Evolutionary conservation across 2,329 filamentous ascomycete species (phyloP).

Genomic region (Spiromastix sp.): DNA sequence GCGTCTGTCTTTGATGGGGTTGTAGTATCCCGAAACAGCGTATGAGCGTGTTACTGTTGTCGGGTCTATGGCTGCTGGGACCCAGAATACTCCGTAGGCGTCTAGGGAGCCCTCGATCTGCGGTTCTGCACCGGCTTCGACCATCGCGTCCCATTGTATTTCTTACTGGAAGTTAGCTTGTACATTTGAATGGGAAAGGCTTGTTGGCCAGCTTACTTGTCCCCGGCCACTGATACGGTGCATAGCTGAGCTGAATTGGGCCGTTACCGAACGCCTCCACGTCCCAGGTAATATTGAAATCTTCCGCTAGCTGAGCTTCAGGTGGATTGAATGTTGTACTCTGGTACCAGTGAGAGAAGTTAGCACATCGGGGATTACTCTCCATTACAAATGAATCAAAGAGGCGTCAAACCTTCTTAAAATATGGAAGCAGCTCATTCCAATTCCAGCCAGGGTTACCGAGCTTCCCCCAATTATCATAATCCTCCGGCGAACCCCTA

Average conservation of each 20-base stretch:
- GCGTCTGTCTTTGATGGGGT: not conserved
- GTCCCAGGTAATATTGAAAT: slow-evolving; percentile 4
- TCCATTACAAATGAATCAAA: too few species aligned
- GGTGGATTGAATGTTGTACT: not conserved
- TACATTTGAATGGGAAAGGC: not conserved
- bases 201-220: not conserved
- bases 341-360: not conserved
- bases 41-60: slow-evolving; percentile 1
- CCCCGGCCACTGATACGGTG: not conserved
- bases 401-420: too few species aligned
- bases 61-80: slow-evolving; percentile 2
- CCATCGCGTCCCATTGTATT: slow-evolving; percentile 1
- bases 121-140: slow-evolving; percentile 1
- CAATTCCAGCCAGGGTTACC: slow-evolving; percentile 17
- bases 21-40: slow-evolving; percentile 1
- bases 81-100: slow-evolving; percentile 3
- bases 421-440: slow-evolving; percentile 3
- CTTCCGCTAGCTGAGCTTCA: not conserved
- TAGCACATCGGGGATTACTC: not conserved
- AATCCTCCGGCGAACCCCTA: slow-evolving; percentile 22
- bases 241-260: slow-evolving; percentile 1
- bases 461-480: slow-evolving; percentile 25
- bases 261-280: not conserved
- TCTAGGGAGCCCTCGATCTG: not conserved
- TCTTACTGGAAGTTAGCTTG: not conserved